phyloP scores from a whole-genome alignment of 768 basidiomycete species.

The Punctularia strigosozonata region DNA sequence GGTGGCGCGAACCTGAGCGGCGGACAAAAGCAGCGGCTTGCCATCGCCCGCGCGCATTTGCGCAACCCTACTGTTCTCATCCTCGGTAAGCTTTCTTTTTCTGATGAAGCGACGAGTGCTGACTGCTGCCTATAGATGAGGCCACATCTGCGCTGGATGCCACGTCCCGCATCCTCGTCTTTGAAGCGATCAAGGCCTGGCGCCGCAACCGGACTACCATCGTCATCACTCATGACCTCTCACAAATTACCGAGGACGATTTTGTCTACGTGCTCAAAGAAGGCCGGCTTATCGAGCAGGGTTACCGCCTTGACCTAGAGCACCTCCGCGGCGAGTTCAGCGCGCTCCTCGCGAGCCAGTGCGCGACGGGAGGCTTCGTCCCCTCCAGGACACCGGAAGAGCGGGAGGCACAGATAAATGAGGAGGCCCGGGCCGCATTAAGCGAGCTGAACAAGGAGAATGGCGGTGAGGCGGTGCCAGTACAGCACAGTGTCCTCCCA shows the following conservation, averaged over 20 bases:
- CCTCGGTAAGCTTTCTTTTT: slow-evolving; percentile 50
- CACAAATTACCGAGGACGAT: slow-evolving; percentile 61
- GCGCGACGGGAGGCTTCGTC: slow-evolving; percentile 37
- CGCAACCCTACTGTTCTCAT: slow-evolving; percentile 83
- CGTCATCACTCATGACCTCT: slow-evolving; percentile 92
- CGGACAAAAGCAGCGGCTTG: slow-evolving; percentile 85
- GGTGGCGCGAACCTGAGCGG: slow-evolving; percentile 76
- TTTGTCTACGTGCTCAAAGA: slow-evolving; percentile 89
- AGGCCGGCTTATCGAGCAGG: slow-evolving; percentile 76
- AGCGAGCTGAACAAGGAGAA: slow-evolving; percentile 26
- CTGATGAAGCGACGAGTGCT: not conserved
- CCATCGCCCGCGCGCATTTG: slow-evolving; percentile 77
- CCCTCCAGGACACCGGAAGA: slow-evolving; percentile 17
- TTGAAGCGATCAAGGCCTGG: slow-evolving; percentile 60
- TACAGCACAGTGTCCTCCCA: slow-evolving; percentile 31
- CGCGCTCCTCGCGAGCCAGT: slow-evolving; percentile 50
- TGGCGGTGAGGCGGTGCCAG: slow-evolving; percentile 15
- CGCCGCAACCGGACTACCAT: slow-evolving; percentile 74
- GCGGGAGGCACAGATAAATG: slow-evolving; percentile 32
- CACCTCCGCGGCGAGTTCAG: slow-evolving; percentile 53
- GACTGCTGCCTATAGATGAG: slow-evolving; percentile 40
- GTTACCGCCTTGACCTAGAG: slow-evolving; percentile 76
- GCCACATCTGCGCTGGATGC: slow-evolving; percentile 79
- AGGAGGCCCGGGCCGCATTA: too few species aligned
- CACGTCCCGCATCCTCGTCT: slow-evolving; percentile 77